Base-by-base conservation (phyloP, 1,284 basidiomycete species). In the Cryptococcus maquisensis region DNA sequence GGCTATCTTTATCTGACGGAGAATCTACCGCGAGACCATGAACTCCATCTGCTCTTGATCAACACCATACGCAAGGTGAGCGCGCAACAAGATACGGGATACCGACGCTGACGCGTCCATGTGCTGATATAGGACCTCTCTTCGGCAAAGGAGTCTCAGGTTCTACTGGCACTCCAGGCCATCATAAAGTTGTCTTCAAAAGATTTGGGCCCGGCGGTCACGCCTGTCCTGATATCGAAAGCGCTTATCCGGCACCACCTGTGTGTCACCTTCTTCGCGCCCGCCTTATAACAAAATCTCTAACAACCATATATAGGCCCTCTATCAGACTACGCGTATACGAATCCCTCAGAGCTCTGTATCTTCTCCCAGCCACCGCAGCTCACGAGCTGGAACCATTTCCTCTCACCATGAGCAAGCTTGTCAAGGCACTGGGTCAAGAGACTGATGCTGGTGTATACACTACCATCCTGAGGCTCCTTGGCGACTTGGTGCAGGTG, bases 11-110 rank as follows among this genome's bases (percentile, higher is more conserved):
- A 65, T 51, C 63, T 76, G 35, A 48, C 52, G 23, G 71, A 74
- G 48, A 51, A 60, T 15, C 53, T 75, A 8, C 65, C 65, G 2
- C 47, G 51, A 9, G 60, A 49, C 0, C 67, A 76, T 52, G 73
- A 76, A 49, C 64, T 74, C 18, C 52, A 59, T 1, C 57, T 76
- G 37, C 57, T 76, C 54, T 55, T 74, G 4, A 68, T 75, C 62
- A 76, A 76, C 53, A 75, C 73, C 3, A 66, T 76, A 8, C 65
- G 72, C 18, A 76, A 76, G 65, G 72, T 71, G 39, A 4, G 57
- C 24, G 21, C n/a, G 43, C 18, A 1, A 6, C 23, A 35, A 13
- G 18, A 37, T 4, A 45, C 20, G 20, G 15, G n/a, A 10, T 16
- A 3, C 55, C 73, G 71, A 72, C 75, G 52, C 63, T 76, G 0